These are phyloP conservation scores for Chernovozyma sophiae-reginae DNA, from an alignment of 1,139 yeast genomes.

Conservation along the genomic window DNA sequence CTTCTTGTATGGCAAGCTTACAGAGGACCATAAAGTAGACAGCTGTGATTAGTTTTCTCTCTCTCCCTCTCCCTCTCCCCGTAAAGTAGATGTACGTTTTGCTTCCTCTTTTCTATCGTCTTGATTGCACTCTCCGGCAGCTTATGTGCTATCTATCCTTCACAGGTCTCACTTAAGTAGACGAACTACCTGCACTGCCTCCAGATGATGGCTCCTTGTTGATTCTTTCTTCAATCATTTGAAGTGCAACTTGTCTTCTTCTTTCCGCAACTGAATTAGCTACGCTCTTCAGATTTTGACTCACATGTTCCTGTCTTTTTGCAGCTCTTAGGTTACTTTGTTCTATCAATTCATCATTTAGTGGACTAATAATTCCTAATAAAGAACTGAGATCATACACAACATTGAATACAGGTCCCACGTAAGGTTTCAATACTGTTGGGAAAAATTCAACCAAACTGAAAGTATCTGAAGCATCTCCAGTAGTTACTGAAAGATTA, in stretches of 20 bases:
- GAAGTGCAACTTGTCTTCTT: constrained; percentile 79
- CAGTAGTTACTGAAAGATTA: constrained; percentile 40
- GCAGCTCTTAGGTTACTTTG: constrained; percentile 70
- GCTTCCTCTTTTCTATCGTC: too few relatives aligned
- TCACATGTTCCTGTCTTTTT: constrained; percentile 48
- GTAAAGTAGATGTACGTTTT: too few relatives aligned
- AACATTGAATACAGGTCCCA: constrained; percentile 51
- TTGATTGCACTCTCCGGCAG: too few relatives aligned
- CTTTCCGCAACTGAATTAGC: constrained; percentile 73
- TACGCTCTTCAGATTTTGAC: constrained; percentile 34
- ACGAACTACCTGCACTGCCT: too few relatives aligned
- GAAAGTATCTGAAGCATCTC: constrained; percentile 91
- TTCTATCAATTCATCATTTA: constrained; percentile 67
- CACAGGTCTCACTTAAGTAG: too few relatives aligned
- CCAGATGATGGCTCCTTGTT: constrained; percentile 21
- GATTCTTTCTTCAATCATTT: constrained; percentile 75
- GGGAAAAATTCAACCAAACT: constrained; percentile 83
- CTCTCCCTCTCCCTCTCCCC: too few relatives aligned
- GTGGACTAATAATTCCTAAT: constrained; percentile 57
- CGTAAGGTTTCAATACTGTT: constrained; percentile 43
- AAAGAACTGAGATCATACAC: constrained; percentile 53
- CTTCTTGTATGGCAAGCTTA: too few relatives aligned
- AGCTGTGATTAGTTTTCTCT: too few relatives aligned
- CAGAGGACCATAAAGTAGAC: too few relatives aligned
- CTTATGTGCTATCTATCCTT: too few relatives aligned